A percentile compares a stretch with the other conserved stretches of the same genome.
These are phyloP conservation scores for Fusarium virguliforme DNA, from an alignment of 2,329 filamentous ascomycete genomes.

Conservation along the genomic window DNA sequence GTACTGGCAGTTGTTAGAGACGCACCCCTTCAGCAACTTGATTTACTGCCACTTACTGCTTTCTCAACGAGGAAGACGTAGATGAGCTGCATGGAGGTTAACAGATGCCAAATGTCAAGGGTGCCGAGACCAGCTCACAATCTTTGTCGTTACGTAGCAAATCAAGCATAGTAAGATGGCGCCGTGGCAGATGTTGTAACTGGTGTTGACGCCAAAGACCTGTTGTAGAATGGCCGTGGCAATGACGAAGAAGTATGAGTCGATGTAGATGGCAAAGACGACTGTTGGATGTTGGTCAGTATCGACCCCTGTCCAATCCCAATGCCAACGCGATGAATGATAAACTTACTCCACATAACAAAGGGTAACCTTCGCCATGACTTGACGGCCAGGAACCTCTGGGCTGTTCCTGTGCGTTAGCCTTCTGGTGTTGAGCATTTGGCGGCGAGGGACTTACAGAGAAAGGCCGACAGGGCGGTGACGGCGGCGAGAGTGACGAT, in stretches of 20 bases:
- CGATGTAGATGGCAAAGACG: constrained; percentile 72
- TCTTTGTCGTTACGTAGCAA: constrained; percentile 76
- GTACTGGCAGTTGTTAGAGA: constrained; percentile 58
- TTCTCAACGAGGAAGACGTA: constrained; percentile 78
- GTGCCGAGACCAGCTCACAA: constrained; percentile 48
- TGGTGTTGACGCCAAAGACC: constrained; percentile 70
- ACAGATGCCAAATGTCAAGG: not conserved
- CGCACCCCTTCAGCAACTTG: too few species aligned
- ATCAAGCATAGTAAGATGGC: constrained; percentile 74
- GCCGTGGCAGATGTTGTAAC: constrained; percentile 66
- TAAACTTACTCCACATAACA: constrained; percentile 61
- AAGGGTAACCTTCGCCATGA: constrained; percentile 61
- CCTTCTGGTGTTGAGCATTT: not conserved
- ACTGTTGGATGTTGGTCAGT: constrained; percentile 59
- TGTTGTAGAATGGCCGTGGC: constrained; percentile 71
- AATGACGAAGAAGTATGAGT: constrained; percentile 74
- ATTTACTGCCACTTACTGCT: constrained; percentile 62
- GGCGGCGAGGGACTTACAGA: constrained; percentile 52
- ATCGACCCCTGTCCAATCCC: not conserved
- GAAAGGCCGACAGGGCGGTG: constrained; percentile 56
- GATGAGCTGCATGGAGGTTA: constrained; percentile 61
- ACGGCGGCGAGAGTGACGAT: constrained; percentile 55
- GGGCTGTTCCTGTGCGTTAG: constrained; percentile 51
- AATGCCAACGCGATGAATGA: not conserved
- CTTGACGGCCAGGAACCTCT: constrained; percentile 58